phyloP scores from a whole-genome alignment of 2,329 filamentous ascomycete species.

The Aciculosporium take region DNA sequence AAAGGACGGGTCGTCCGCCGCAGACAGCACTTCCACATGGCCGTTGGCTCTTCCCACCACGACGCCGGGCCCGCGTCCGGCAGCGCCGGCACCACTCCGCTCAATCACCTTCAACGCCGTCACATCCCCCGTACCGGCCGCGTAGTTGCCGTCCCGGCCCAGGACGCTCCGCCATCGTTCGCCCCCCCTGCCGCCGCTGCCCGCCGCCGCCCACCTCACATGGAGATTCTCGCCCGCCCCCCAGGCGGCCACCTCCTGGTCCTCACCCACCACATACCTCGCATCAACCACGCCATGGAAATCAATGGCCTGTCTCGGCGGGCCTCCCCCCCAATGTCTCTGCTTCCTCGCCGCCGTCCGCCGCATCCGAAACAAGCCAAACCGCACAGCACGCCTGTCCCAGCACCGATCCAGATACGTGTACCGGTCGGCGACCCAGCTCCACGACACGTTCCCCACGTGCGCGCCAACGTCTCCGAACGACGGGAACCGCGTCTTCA shows the following conservation, averaged over 20 bases:
- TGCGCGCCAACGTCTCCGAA: slow-evolving; percentile 18
- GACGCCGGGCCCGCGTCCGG: slow-evolving; percentile 10
- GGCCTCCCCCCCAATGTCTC: slow-evolving; percentile 5
- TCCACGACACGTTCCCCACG: slow-evolving; percentile 18
- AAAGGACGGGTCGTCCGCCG: slow-evolving; percentile 17
- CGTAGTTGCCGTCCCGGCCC: slow-evolving; percentile 26
- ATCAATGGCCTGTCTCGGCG: slow-evolving; percentile 22
- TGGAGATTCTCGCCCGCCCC: slow-evolving; percentile 38
- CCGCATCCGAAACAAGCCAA: slow-evolving; percentile 13
- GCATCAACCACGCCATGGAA: slow-evolving; percentile 37
- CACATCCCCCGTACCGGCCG: slow-evolving; percentile 33
- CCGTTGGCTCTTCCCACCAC: slow-evolving; percentile 37
- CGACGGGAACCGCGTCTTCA: slow-evolving; percentile 29
- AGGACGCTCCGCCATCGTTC: slow-evolving; percentile 22
- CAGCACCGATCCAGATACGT: slow-evolving; percentile 39
- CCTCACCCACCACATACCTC: slow-evolving; percentile 19
- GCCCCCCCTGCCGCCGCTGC: slow-evolving; percentile 3
- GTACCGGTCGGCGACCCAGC: slow-evolving; percentile 27
- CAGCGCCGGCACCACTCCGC: slow-evolving; percentile 11
- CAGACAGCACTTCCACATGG: slow-evolving; percentile 29
- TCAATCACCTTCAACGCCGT: slow-evolving; percentile 32
- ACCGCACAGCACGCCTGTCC: slow-evolving; percentile 32
- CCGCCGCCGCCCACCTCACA: slow-evolving; percentile 23
- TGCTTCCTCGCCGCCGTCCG: slow-evolving; percentile 6
- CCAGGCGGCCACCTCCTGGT: slow-evolving; percentile 33